Percentiles rank a stretch among this genome's conserved stretches.
These are phyloP conservation scores for Colletotrichum lindemuthianum DNA, from an alignment of 2,329 filamentous ascomycete species.

Conservation along the genomic window DNA sequence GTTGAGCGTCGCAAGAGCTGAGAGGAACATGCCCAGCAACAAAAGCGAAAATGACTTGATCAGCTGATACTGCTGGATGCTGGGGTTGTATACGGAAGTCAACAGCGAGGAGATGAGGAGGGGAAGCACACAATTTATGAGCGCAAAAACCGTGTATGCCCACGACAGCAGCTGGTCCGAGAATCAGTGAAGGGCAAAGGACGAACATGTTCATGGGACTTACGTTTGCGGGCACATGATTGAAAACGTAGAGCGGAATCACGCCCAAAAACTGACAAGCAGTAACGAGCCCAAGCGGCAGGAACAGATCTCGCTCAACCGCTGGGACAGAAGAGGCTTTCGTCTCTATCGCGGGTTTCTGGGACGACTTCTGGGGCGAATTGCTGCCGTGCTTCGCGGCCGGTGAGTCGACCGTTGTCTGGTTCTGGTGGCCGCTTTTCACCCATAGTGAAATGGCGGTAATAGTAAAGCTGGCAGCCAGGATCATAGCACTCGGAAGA, in stretches of 20 bases:
- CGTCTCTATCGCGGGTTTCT: background rate
- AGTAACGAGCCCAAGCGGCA: conserved; percentile 79
- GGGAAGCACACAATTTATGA: conserved; percentile 66
- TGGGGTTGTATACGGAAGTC: conserved; percentile 61
- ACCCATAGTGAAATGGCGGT: conserved; percentile 96
- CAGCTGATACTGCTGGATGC: conserved; percentile 77
- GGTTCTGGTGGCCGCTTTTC: conserved; percentile 73
- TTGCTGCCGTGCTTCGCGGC: background rate
- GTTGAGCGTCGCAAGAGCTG: conserved; percentile 92
- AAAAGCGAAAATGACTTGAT: conserved; percentile 94
- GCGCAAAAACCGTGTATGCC: conserved; percentile 67
- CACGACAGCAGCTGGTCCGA: conserved; percentile 21
- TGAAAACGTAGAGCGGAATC: conserved; percentile 88
- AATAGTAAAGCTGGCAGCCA: conserved; percentile 94
- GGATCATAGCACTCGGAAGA: conserved; percentile 94
- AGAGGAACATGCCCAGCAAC: conserved; percentile 89
- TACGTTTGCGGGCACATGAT: conserved; percentile 74
- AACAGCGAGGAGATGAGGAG: conserved; percentile 66
- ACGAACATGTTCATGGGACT: conserved; percentile 42
- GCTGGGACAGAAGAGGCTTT: conserved; percentile 36
- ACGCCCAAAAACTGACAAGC: conserved; percentile 80
- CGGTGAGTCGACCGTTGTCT: conserved; percentile 9
- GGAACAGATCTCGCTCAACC: conserved; percentile 73
- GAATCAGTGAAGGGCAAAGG: background rate
- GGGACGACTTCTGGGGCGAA: conserved; percentile 11